These are phyloP conservation scores for Ceratocystis papillata DNA, from an alignment of 2,329 filamentous ascomycete genomes.

Conservation along the genomic window DNA sequence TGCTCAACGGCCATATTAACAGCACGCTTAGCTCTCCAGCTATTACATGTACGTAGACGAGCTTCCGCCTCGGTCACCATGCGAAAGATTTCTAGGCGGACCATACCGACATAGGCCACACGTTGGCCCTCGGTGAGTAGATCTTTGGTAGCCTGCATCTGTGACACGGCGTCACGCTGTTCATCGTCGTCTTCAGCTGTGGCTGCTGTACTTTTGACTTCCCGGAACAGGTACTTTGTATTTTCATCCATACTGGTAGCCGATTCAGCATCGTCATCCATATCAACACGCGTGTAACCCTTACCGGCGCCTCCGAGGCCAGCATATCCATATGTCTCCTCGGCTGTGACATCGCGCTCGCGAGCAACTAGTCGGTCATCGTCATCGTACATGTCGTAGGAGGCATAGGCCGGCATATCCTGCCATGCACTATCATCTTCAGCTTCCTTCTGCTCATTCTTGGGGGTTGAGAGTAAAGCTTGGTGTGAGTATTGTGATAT, in stretches of 20 bases:
- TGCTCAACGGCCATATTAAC: conserved; percentile 60
- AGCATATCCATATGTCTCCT: conserved; percentile 55
- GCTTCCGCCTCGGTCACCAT: conserved; percentile 61
- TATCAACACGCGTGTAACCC: conserved; percentile 87
- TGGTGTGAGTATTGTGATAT: conserved; percentile 88
- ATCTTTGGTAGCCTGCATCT: conserved; percentile 93
- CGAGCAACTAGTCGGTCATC: conserved; percentile 76
- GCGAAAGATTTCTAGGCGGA: conserved; percentile 65
- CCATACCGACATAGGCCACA: conserved; percentile 89
- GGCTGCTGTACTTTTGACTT: conserved; percentile 48
- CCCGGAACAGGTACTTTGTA: conserved; percentile 88
- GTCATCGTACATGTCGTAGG: conserved; percentile 93
- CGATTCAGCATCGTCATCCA: conserved; percentile 90
- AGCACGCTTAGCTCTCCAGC: conserved; percentile 60
- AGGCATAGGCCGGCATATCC: conserved; percentile 84
- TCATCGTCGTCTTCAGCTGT: conserved; percentile 66
- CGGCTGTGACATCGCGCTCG: conserved; percentile 63
- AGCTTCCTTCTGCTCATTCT: conserved; percentile 43
- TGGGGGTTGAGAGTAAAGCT: conserved; percentile 41
- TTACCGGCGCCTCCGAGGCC: conserved; percentile 81
- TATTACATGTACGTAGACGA: conserved; percentile 30
- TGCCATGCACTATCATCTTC: conserved; percentile 71
- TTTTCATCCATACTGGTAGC: conserved; percentile 96
- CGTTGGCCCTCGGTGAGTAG: conserved; percentile 89
- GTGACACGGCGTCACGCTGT: conserved; percentile 70